A percentile compares a stretch with the other conserved stretches of the same genome.
phyloP scores from a whole-genome alignment of 257 asterid species.

The Parsonsia alboflavescens region DNA sequence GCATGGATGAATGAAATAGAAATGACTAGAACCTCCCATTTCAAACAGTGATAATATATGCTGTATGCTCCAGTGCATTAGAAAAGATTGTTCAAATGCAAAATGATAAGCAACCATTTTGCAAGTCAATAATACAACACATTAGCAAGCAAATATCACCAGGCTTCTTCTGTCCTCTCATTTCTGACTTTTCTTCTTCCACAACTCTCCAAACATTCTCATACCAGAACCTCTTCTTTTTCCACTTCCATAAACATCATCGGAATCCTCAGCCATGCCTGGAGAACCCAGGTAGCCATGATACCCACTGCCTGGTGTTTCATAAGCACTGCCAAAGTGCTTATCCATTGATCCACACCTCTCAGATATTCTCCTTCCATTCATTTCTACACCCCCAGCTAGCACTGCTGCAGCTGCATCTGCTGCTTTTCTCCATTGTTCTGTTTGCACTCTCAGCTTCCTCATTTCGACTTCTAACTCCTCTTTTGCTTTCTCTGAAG shows the following conservation, averaged over 20 bases:
- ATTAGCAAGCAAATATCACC: neutral
- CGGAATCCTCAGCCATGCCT: constrained; percentile 39
- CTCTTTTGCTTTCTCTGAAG: constrained; percentile 45
- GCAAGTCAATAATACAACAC: neutral
- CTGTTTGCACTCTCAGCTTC: constrained; percentile 78
- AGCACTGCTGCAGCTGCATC: constrained; percentile 89
- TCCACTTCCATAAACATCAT: constrained; percentile 57
- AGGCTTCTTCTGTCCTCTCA: neutral
- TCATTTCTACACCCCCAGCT: constrained; percentile 60
- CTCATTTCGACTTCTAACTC: constrained; percentile 77
- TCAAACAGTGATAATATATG: neutral
- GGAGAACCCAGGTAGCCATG: constrained; percentile 61
- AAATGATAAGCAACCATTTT: constrained; percentile 45
- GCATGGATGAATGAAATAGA: neutral
- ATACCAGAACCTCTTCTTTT: constrained; percentile 74
- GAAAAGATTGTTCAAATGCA: neutral
- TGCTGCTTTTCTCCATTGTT: constrained; percentile 97
- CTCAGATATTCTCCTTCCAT: constrained; percentile 64
- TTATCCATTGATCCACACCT: constrained; percentile 98
- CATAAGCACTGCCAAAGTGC: constrained; percentile 39
- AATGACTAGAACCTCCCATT: neutral
- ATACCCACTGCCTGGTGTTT: constrained; percentile 33
- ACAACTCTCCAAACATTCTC: constrained; percentile 80
- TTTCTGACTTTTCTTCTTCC: constrained; percentile 84
- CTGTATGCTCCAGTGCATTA: constrained; percentile 2